phyloP scores from a whole-genome alignment of 805 yeast genomes.

The Wickerhamomyces bisporus region DNA sequence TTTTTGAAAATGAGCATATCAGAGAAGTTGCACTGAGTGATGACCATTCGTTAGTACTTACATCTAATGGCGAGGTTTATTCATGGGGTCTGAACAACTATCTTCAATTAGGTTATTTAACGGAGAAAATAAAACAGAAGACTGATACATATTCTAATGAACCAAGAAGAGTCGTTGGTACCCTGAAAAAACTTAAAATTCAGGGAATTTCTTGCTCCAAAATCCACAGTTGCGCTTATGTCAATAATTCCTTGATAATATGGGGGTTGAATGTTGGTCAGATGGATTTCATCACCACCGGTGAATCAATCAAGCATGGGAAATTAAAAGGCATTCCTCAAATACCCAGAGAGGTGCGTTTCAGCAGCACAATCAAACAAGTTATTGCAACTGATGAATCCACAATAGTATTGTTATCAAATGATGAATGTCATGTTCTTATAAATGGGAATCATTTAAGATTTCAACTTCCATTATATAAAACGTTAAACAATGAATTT shows the following conservation, averaged over 20 bases:
- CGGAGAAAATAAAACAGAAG: constrained; percentile 23
- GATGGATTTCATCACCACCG: constrained; percentile 49
- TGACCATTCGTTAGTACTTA: constrained; percentile 62
- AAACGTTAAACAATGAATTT: constrained; percentile 36
- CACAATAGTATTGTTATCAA: constrained; percentile 57
- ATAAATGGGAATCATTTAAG: constrained; percentile 52
- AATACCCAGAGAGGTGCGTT: constrained; percentile 35
- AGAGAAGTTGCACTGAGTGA: constrained; percentile 46
- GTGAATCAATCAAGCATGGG: constrained; percentile 27
- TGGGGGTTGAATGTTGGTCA: constrained; percentile 88
- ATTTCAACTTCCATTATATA: constrained; percentile 33
- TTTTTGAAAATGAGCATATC: constrained; percentile 30
- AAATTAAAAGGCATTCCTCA: constrained; percentile 33
- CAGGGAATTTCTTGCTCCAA: constrained; percentile 49
- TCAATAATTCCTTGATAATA: constrained; percentile 39
- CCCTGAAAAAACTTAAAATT: constrained; percentile 23
- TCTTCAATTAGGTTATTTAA: constrained; percentile 60
- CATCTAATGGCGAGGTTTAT: constrained; percentile 47
- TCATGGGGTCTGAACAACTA: constrained; percentile 76
- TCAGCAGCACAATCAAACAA: constrained; percentile 38
- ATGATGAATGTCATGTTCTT: constrained; percentile 59
- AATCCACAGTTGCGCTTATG: constrained; percentile 61
- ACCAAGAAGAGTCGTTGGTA: constrained; percentile 22
- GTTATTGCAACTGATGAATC: constrained; percentile 63
- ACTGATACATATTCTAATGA: constrained; percentile 23